Evolutionary conservation across 2,329 filamentous ascomycete genomes (phyloP), one percentile per base, ranked within the genome.

Genomic region (Metarhizium robertsii): DNA sequence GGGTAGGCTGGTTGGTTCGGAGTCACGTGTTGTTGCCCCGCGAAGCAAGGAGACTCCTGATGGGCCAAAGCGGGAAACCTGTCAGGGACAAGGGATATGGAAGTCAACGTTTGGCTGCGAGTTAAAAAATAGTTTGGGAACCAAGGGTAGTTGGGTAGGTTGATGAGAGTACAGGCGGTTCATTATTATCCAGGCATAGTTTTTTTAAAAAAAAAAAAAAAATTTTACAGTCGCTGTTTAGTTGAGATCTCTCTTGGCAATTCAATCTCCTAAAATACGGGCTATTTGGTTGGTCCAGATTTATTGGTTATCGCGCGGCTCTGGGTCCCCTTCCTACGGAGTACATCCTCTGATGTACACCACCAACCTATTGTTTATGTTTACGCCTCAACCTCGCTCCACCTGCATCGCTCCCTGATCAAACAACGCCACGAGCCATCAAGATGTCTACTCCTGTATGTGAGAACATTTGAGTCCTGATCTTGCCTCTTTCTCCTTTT

Each of bases 401-500:
- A 58, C 53, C 50, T 58, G 55, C 53, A 58, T 59, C 54, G 53
- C 55, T 53, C 53, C 54, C n/a, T 29, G 25, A 49, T 42, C 25
- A 58, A 57, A 61, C 56, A 55, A 46, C 40, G 50, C 51, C 52
- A 32, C 50, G 34, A 52, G 34, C 55, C 51, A 56, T 57, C 64
- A 69, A 63, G 50, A 73, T 73, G 71, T 66, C 70, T 61, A 69
- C 70, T 63, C 69, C 71, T 61, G 71, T 73, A 67, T 53, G 62
- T 50, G n/a, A 16, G 11, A 42, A 13, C 25, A 5, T 25, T 34
- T 6, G 18, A 25, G 10, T 13, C 8, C 13, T 10, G 8, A 30
- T 18, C 53, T n/a, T 10, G 45, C 18, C 25, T 38, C 42, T 45
- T 45, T 20, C 7, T 14, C 32, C 18, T n/a, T 2, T 32, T 36